These are phyloP conservation scores for Laetiporus sulphureus DNA, from an alignment of 1,284 basidiomycete genomes.

Conservation along the genomic window DNA sequence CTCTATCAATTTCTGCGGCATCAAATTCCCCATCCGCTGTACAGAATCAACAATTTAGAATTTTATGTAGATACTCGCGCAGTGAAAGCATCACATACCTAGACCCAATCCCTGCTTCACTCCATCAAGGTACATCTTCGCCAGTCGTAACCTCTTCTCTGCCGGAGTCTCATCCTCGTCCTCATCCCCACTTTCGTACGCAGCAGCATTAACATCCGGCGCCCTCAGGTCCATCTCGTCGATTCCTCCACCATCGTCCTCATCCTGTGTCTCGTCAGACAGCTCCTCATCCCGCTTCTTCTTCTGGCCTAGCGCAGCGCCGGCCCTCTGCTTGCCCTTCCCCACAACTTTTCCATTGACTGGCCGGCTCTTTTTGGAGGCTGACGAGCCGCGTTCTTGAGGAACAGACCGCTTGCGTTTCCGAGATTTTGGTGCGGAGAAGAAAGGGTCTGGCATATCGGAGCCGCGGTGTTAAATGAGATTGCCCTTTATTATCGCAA, in stretches of 20 bases:
- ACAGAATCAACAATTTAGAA: too few relatives aligned
- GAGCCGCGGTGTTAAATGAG: neutral
- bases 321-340: conserved; percentile 11
- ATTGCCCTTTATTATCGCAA: too few relatives aligned
- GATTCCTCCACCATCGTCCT: conserved; percentile 43
- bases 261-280: conserved; percentile 55
- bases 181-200: conserved; percentile 63
- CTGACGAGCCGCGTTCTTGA: conserved; percentile 22
- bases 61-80: too few relatives aligned
- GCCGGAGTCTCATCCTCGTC: conserved; percentile 89
- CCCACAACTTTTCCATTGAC: conserved; percentile 9
- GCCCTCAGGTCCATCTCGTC: conserved; percentile 76
- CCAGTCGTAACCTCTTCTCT: conserved; percentile 87
- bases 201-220: conserved; percentile 46
- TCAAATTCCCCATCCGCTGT: conserved; percentile 82
- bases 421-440: conserved; percentile 58
- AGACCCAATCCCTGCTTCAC: conserved; percentile 61
- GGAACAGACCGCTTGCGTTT: conserved; percentile 57
- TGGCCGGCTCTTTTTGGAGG: conserved; percentile 22
- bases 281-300: conserved; percentile 61
- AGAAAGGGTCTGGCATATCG: conserved; percentile 78
- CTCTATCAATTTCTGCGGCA: conserved; percentile 89
- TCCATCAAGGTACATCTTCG: conserved; percentile 85
- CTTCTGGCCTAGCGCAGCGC: conserved; percentile 17
- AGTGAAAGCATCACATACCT: too few relatives aligned